Base-by-base conservation (phyloP, 2,329 filamentous ascomycete species). In the Aspergillus arachidicola region DNA sequence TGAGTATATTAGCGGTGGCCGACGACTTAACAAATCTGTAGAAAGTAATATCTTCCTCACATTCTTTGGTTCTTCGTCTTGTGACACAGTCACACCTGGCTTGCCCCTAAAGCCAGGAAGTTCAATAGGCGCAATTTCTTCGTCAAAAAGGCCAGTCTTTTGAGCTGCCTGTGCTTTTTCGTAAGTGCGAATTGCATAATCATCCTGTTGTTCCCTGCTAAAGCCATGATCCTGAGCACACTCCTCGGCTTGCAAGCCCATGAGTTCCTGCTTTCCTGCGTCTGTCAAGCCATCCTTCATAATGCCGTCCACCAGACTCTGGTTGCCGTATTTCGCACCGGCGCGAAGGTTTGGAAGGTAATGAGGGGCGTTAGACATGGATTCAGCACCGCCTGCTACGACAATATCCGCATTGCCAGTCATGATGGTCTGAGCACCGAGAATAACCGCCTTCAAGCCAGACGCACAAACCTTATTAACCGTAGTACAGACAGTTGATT, bases 381-480 rank as follows among this genome's bases (percentile, higher is more conserved):
- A 97, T 85, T 99, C 95, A 71, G 94, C 89, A 72, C 95, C 95
- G 76, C 94, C 95, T 69, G 94, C 95, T 64, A 99, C 93, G 68
- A 99, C 89, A 69, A 97, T 90, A 72, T 92, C 90, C 68, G 94
- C 94, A 77, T 93, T 97, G 71, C 95, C 94, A 59, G 94, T 96
- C 79, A 98, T 93, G 83, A 99, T 99, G 73, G 94, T 97, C 82
- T 98, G 95, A 58, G 94, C 92, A 71, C 91, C 95, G 65, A 99
- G 86, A 69, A 97, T 93, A 76, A 99, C 90, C 71, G 95, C 92
- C 85, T 99, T 99, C 78, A 97, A 84, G 51, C 91, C 90, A 11
- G 94, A 97, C 68, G 95, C 95, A 86, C 95, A 99, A 78, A 99
- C 95, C 85, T 99, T 99, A 90, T 99, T 99, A 76, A 99, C 88